These are phyloP conservation scores for Amaranthus palmeri DNA, from an alignment of 148 eudicot species.

Conservation along the genomic window DNA sequence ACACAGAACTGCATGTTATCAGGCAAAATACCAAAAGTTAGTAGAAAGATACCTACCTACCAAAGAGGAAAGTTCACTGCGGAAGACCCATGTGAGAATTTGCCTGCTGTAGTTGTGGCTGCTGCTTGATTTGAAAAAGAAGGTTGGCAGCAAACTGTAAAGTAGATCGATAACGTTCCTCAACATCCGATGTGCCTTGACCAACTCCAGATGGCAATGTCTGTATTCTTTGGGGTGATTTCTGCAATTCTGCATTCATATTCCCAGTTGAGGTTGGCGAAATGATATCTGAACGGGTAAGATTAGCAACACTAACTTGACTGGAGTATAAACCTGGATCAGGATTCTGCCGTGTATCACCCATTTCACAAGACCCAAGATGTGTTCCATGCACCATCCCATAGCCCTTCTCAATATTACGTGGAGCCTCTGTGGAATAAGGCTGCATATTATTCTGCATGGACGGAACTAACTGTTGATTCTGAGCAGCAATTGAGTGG, in stretches of 20 bases:
- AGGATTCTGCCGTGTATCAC: conserved; percentile 36
- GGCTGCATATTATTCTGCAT: conserved; percentile 39
- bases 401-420: conserved; percentile 39
- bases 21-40: conserved; percentile 2
- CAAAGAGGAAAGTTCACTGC: conserved; percentile 25
- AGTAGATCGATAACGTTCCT: conserved; percentile 81
- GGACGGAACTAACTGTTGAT: conserved; percentile 36
- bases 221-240: conserved; percentile 43
- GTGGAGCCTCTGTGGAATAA: conserved; percentile 38
- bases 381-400: conserved; percentile 38
- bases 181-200: conserved; percentile 49
- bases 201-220: conserved; percentile 35
- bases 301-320: conserved; percentile 36
- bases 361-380: conserved; percentile 38
- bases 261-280: conserved; percentile 32
- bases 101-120: conserved; percentile 41
- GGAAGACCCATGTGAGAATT: conserved; percentile 53
- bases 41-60: conserved; percentile 39
- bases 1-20: neutral
- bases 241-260: conserved; percentile 23
- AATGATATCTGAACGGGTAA: conserved; percentile 29
- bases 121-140: conserved; percentile 72
- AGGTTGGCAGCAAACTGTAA: conserved; percentile 88
- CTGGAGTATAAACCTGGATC: conserved; percentile 34
- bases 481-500: conserved; percentile 28